These are phyloP conservation scores for Evansstolkia leycettana DNA, from an alignment of 495 filamentous ascomycete genomes.

Conservation along the genomic window DNA sequence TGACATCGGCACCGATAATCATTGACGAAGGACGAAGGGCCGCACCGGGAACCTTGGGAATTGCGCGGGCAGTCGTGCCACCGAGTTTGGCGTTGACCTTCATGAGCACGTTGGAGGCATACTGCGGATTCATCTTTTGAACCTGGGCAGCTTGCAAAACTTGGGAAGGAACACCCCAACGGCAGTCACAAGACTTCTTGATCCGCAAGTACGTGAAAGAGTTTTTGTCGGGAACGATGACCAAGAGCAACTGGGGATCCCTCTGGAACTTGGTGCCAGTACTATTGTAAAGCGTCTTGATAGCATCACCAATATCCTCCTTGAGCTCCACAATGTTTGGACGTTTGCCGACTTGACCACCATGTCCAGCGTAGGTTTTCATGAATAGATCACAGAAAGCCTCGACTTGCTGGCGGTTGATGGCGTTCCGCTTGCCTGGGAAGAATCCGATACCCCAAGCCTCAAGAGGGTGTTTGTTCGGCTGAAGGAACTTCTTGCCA, in stretches of 20 bases:
- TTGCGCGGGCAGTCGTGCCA: conserved; percentile 49
- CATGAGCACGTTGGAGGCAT: conserved; percentile 80
- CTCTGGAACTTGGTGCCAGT: conserved; percentile 32
- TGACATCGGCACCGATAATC: conserved; percentile 83
- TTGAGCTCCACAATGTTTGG: conserved; percentile 17
- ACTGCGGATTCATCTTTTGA: conserved; percentile 51
- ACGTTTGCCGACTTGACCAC: conserved; percentile 43
- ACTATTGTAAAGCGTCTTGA: conserved; percentile 39
- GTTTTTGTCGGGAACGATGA: conserved; percentile 58
- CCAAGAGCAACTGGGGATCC: conserved; percentile 53
- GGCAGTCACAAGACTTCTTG: conserved; percentile 74
- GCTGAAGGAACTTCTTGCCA: conserved; percentile 56
- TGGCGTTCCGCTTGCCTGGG: conserved; percentile 21
- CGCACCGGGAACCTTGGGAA: conserved; percentile 18
- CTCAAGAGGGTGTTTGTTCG: conserved; percentile 45
- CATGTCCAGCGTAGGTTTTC: conserved; percentile 54
- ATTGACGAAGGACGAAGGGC: conserved; percentile 43
- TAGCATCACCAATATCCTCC: conserved; percentile 36
- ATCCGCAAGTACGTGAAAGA: conserved; percentile 57
- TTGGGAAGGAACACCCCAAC: conserved; percentile 68
- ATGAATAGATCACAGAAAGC: conserved; percentile 50
- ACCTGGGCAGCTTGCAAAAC: conserved; percentile 52
- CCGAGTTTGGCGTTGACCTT: conserved; percentile 97
- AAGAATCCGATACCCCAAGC: conserved; percentile 62
- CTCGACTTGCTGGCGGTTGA: conserved; percentile 31